Base-by-base conservation (phyloP, 2,329 filamentous ascomycete species). In the Colletotrichum acutatum region DNA sequence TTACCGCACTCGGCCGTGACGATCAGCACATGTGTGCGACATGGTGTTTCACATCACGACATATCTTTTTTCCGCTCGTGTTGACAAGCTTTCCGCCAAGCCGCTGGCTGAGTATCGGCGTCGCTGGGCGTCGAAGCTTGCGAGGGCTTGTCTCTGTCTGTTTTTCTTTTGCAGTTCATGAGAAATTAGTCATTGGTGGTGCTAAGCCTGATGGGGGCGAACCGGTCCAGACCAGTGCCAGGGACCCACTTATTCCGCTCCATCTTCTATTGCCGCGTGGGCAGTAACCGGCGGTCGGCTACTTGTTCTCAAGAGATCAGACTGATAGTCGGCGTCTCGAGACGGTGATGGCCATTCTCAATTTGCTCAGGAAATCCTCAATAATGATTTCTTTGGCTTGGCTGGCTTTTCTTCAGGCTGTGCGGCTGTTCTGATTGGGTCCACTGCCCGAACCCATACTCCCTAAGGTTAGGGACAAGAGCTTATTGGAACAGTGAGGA, bases 121-220 rank as follows among this genome's bases (percentile, higher is more conserved):
- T 34, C 28, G 24, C 70, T 72, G 68, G 70, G 70, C 70, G 42
- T 19, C 19, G 66, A 72, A 72, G 70, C 70, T 72, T 72, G 53
- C 58, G 42, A 62, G 22, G 12, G 46, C 67, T 68, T 68, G 52
- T 49, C 42, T 49, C 42, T n/a, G 19, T 4, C 8, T 22, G 19
- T 9, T 42, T 42, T 16, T 19, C 6, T 42, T 49, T 22, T 49
- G 19, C 19, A 49, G 64, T 34, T 24, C 54, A 22, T 19, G 52
- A 16, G 14, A 53, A n/a, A 16, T 66, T 70, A 60, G 61, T 66
- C 61, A 70, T 59, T 19, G 54, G 19, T 1, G 34, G 52, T 54
- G 34, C 32, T 53, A 64, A 58, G 54, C 34, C 68, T 19, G 30
- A 52, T 42, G 24, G 14, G 34, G 22, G 34, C 14, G 58, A 64